phyloP scores from a whole-genome alignment of 331 rosid genomes.

The Rosa hybrid region DNA sequence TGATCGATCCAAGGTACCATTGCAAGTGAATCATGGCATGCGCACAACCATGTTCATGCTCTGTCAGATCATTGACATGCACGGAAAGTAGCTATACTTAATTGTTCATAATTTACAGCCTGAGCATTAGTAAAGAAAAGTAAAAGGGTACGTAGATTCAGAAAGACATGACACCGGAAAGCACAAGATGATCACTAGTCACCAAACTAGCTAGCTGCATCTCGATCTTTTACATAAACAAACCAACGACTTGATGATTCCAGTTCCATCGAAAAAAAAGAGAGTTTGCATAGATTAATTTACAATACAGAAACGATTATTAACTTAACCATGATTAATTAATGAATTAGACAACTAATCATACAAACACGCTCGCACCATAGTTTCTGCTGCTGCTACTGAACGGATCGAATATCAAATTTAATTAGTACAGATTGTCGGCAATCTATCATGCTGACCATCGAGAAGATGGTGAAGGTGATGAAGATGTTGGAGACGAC shows the following conservation, averaged over 20 bases:
- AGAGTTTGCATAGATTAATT: not conserved
- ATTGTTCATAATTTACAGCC: not conserved
- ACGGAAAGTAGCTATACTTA: not conserved
- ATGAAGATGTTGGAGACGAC: slow-evolving; percentile 48
- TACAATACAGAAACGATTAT: not conserved
- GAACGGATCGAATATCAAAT: not conserved
- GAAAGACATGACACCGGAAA: not conserved
- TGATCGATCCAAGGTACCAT: not conserved
- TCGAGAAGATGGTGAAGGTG: slow-evolving; percentile 39
- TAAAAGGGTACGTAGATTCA: not conserved
- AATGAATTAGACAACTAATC: not conserved
- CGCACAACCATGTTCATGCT: not conserved
- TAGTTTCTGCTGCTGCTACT: not conserved
- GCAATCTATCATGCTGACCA: slow-evolving; percentile 41
- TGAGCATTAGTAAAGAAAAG: not conserved
- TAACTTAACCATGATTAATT: not conserved
- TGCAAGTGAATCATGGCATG: slow-evolving; percentile 5
- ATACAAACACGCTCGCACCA: not conserved
- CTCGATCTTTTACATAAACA: not conserved
- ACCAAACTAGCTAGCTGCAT: not conserved
- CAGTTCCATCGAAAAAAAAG: not conserved
- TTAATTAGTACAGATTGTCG: not conserved
- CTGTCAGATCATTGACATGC: slow-evolving; percentile 12
- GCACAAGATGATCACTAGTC: not conserved
- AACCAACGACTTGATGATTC: not conserved